Conservation (phyloP, 371 early-diverging fungal species). For the Haplosporangium sp. region DNA sequence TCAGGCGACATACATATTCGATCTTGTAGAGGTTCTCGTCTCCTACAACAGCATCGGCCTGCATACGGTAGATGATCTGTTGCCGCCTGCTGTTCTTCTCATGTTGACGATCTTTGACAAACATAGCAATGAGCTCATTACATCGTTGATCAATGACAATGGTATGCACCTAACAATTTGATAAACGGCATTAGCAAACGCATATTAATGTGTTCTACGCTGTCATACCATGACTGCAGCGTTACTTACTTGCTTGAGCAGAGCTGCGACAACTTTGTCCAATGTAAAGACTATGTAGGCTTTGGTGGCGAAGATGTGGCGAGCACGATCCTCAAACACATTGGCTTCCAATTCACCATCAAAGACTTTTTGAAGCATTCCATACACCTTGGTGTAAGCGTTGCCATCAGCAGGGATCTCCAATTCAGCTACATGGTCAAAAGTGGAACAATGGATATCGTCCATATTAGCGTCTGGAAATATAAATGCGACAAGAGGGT, state of each 20-base stretch:
- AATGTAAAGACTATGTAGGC: conserved; percentile 90
- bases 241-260: conserved; percentile 80
- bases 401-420: conserved; percentile 57
- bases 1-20: conserved; percentile 76
- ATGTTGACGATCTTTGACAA: conserved; percentile 59
- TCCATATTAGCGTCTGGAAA: not conserved
- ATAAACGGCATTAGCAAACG: too few species aligned
- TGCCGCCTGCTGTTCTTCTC: conserved; percentile 74
- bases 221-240: not conserved
- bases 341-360: conserved; percentile 85
- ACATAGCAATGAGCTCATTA: conserved; percentile 71
- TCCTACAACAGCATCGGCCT: conserved; percentile 81
- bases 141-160: conserved; percentile 67
- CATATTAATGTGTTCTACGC: not conserved
- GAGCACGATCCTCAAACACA: conserved; percentile 92
- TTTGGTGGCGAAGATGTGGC: conserved; percentile 87
- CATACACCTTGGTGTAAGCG: conserved; percentile 80
- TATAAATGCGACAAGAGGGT: not conserved
- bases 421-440: not conserved
- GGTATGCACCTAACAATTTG: conserved; percentile 56
- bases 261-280: conserved; percentile 82
- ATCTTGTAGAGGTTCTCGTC: conserved; percentile 89
- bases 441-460: not conserved
- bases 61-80: conserved; percentile 85
- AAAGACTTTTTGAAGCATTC: conserved; percentile 81